Conservation (phyloP, 2,329 filamentous ascomycete species). For the Paecilomyces variotii region DNA sequence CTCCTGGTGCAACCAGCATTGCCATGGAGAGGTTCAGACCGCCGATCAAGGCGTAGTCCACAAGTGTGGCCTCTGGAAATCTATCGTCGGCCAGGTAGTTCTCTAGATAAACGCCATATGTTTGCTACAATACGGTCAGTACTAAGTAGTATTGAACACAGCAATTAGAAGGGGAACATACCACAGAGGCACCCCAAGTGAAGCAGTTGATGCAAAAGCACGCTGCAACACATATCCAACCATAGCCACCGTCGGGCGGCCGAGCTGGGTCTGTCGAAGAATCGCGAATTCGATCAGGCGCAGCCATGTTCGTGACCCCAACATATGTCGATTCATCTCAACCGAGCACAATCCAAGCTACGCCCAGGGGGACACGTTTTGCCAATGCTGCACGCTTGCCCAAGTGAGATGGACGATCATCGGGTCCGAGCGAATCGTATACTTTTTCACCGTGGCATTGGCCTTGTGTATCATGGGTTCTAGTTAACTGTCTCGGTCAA, state of each 20-base stretch:
- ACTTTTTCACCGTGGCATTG: background rate
- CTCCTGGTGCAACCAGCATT: constrained; percentile 18
- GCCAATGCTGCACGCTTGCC: too few species aligned
- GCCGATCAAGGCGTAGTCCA: constrained; percentile 23
- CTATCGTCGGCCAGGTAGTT: background rate
- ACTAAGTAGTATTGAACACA: background rate
- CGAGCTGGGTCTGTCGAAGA: background rate
- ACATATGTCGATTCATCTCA: too few species aligned
- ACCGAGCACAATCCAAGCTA: too few species aligned
- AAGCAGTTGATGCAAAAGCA: constrained; percentile 19
- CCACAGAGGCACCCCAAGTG: constrained; percentile 19
- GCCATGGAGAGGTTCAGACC: constrained; percentile 20
- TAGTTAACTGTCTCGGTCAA: too few species aligned
- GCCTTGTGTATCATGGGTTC: background rate
- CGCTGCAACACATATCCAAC: constrained; percentile 21
- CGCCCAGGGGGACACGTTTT: too few species aligned
- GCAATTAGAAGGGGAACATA: background rate
- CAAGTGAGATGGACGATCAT: too few species aligned
- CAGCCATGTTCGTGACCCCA: too few species aligned
- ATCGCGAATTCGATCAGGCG: too few species aligned
- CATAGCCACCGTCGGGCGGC: constrained; percentile 20
- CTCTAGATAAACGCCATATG: background rate
- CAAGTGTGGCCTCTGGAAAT: constrained; percentile 11
- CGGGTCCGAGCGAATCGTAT: background rate
- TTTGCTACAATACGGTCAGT: background rate